A percentile compares a stretch with the other conserved stretches of the same genome.
phyloP scores from a whole-genome alignment of 176 grass and related monocot species.

The Aegilops speltoides region DNA sequence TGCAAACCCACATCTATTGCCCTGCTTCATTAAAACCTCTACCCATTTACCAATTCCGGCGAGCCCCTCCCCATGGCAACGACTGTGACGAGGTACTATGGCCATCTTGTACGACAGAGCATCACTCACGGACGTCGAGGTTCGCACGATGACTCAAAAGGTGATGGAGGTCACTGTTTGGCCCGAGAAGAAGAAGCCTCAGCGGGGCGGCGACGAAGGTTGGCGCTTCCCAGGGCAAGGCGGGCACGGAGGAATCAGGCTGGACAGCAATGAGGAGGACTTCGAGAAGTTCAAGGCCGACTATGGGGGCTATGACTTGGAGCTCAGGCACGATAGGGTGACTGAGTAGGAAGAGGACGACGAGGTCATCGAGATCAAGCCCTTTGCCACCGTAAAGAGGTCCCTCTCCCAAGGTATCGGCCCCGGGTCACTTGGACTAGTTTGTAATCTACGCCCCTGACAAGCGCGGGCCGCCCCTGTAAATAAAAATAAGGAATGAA shows the following conservation, averaged over 20 bases:
- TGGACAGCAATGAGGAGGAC: conserved; percentile 34
- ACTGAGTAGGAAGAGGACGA: conserved; percentile 12
- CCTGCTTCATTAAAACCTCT: not conserved
- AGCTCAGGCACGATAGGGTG: not conserved
- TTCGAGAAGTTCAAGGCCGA: conserved; percentile 47
- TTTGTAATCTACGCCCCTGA: too few species aligned
- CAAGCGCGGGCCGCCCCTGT: too few species aligned
- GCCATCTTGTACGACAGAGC: not conserved
- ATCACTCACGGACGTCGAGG: too few species aligned
- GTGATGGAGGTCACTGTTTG: conserved; percentile 4
- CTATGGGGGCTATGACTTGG: conserved; percentile 44
- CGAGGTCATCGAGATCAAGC: conserved; percentile 30
- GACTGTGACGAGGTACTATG: too few species aligned
- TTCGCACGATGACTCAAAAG: too few species aligned
- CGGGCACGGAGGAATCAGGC: too few species aligned
- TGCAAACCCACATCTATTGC: too few species aligned
- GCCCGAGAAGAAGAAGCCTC: conserved; percentile 58
- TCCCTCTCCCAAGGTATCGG: too few species aligned
- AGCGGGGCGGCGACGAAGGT: conserved; percentile 1
- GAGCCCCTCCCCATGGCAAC: not conserved
- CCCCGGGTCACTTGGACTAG: too few species aligned
- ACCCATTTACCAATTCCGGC: not conserved
- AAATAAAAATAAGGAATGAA: too few species aligned
- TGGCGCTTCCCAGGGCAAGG: not conserved
- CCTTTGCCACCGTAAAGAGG: too few species aligned